phyloP scores from a whole-genome alignment of 768 basidiomycete genomes.

The Auricularia auricula-judae region DNA sequence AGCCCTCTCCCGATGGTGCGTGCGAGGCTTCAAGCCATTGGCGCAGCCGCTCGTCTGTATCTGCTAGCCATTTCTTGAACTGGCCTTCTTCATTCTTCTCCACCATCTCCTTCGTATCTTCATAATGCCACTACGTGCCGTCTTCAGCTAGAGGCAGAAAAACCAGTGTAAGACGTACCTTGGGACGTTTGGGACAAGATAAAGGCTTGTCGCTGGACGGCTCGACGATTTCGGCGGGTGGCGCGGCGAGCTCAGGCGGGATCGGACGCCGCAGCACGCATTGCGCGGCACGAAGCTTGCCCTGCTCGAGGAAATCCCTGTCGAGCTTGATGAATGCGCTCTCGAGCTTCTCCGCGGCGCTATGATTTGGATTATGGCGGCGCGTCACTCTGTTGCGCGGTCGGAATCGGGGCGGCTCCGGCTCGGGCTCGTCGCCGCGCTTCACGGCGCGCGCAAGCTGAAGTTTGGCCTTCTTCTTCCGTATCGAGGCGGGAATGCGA shows the following conservation, averaged over 20 bases:
- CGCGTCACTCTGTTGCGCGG: background rate
- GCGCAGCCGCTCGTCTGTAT: constrained; percentile 47
- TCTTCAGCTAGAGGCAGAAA: background rate
- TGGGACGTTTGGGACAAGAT: constrained; percentile 59
- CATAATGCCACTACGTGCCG: constrained; percentile 49
- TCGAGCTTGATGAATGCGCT: constrained; percentile 53
- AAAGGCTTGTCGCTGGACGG: constrained; percentile 20
- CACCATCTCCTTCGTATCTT: constrained; percentile 80
- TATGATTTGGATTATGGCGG: background rate
- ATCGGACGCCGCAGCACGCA: constrained; percentile 50
- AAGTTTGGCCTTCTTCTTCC: constrained; percentile 59
- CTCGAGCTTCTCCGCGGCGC: constrained; percentile 14
- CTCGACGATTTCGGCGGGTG: constrained; percentile 15
- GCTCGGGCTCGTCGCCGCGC: constrained; percentile 49
- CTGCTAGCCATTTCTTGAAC: constrained; percentile 67
- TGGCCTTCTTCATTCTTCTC: constrained; percentile 82
- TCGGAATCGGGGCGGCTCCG: constrained; percentile 14
- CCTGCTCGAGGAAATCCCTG: constrained; percentile 45
- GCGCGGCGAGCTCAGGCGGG: constrained; percentile 25
- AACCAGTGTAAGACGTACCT: constrained; percentile 13
- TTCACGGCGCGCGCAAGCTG: constrained; percentile 78
- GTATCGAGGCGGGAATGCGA: constrained; percentile 42
- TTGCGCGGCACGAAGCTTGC: constrained; percentile 43
- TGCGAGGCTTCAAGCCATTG: constrained; percentile 31
- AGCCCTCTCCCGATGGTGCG: background rate